Evolutionary conservation across 345 rosid species (phyloP), one percentile per base, ranked within the genome.

Genomic region (Citrus medica): DNA sequence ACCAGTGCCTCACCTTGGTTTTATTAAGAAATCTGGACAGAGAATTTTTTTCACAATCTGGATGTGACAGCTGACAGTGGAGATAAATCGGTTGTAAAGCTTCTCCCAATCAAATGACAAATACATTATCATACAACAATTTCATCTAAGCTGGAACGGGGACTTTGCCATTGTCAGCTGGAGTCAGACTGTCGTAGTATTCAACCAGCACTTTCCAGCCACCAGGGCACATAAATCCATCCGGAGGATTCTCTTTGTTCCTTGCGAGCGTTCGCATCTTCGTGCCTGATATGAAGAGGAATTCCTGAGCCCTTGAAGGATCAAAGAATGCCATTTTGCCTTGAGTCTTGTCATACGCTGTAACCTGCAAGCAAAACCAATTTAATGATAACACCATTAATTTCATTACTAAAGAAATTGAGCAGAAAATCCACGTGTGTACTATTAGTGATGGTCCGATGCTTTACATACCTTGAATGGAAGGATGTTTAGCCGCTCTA

Each of bases 251-350:
- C 85, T 95, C 99, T 68, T 90, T 91, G 92, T 83, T 93, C 95
- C 87, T 95, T 1, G 99, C 99, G 14, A 95, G 92, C 28, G 96
- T 74, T 40, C 98, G 89, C 99, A 95, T 95, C 99, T 92, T 96
- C 67, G 99, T 94, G 81, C 99, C 98, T 0, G 98, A 96, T 81
- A 96, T 94, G 88, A 96, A 96, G 77, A 91, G 73, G 85, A 96
- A 96, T 82, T 96, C 99, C 79, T 87, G 94, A 69, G 97, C 86
- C 81, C 98, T 89, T 3, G 92, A 89, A 0, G 99, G 97, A 84
- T 96, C 97, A 56, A 96, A 94, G 92, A 96, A 96, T 14, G 97
- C 99, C 99, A 96, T 96, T 86, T 90, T 96, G 48, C 99, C 97
- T 82, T 90, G 97, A 3, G 97, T 92, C 82, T 91, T 96, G 73